Base-by-base conservation (phyloP, 345 rosid genomes). In the Eucalyptus albens region DNA sequence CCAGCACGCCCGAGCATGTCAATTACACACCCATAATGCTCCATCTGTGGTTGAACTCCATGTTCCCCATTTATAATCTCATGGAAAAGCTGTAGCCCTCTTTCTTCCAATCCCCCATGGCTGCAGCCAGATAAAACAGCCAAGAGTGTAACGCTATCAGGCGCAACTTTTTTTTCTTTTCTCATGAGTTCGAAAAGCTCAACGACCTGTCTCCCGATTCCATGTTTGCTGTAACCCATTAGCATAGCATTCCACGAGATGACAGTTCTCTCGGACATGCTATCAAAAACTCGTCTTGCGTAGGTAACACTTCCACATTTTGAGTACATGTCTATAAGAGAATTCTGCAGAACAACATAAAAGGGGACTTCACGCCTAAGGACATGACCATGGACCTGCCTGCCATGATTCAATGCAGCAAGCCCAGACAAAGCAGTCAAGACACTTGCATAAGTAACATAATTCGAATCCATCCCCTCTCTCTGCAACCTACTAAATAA, bases 1-100 rank as follows among this genome's bases (percentile, higher is more conserved):
- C 98, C 99, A 89, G 98, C 94, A 89, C 99, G 99, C 50, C 97
- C 99, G 69, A 96, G 96, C 96, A 97, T 91, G 93, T 97, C 99
- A 89, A 95, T 96, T 60, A 95, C 91, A 59, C 98, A 97, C 24
- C 98, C 99, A 51, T 97, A 97, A 93, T 97, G 99, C 92, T 91
- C 97, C 60, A 91, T 93, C 90, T 94, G 94, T 42, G 97, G 95
- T 90, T 90, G 89, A 89, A 95, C 87, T 88, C 93, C 94, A 87
- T 93, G 89, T 86, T 89, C 91, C 87, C 94, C 92, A 4, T 89
- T 91, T 90, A 90, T 87, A 96, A 95, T 95, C 86, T 93, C 93
- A 87, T 94, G 88, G 91, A 97, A 96, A 55, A 95, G 89, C 87
- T 93, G 86, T 87, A 96, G 77, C 51, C 99, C 99, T 91, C 94